Evolutionary conservation across 1,139 yeast genomes (phyloP), one percentile per base, ranked within the genome.

Genomic region (Schizosaccharomyces versatilis): DNA sequence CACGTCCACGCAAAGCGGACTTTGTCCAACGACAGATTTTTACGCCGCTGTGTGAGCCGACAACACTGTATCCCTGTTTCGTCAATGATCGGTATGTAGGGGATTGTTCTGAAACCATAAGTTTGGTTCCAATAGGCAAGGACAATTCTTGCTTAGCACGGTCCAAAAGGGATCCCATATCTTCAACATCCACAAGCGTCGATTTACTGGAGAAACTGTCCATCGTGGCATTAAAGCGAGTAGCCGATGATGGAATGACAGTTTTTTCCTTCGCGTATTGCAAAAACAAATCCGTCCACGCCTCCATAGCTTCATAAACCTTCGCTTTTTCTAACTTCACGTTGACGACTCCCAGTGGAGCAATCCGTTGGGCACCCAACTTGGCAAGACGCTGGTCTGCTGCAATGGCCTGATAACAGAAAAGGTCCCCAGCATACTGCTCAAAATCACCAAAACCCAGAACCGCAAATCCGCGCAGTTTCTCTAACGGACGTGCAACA

Each of bases 11-110:
- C 61, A 86, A 72, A 1, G 95, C 96, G 59, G 93, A 82, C 65
- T 88, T 88, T 3, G 96, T 86, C 97, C 97, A 86, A 63, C 96
- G 77, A 65, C 97, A 86, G 53, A 88, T 84, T 66, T 86, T 86
- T 53, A 86, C 96, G 39, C 97, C 97, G 0, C 95, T 84, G 63
- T 86, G 97, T 0, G 94, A 80, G 12, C 97, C 97, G 41, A 86
- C 94, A 59, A 86, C 79, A 0, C 94, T 82, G 62, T 86, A 86
- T 0, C 96, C 96, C 68, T 86, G 97, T 63, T 86, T 86, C 1
- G 95, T 86, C 54, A 86, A 72, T 15, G 94, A 80, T 59, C 83
- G 84, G 66, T 70, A 86, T 0, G 97, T 88, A 10, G 96, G 96
- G 0, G 95, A 84, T 60, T 82, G 80, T 60, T 81, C 76, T 2